Base-by-base conservation (phyloP, 352 stramenopile species). In the Pythium phragmiticola region DNA sequence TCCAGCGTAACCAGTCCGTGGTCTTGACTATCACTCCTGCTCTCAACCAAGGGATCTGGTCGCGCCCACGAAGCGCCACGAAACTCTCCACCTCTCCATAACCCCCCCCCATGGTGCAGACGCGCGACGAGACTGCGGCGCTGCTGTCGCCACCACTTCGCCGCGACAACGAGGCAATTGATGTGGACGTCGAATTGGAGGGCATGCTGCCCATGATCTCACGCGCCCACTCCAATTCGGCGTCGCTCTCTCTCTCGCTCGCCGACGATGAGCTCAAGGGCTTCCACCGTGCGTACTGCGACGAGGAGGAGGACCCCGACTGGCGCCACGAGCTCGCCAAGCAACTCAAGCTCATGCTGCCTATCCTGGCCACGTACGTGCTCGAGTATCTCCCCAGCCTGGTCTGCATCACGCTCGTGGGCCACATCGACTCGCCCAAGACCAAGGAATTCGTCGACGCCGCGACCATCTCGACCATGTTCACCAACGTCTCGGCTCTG, bases 401-500 rank as follows among this genome's bases (percentile, higher is more conserved):
- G 41, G 80, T 76, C 17, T 85, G 72, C 51, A 83, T 81, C 49
- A 78, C 88, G 47, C 73, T 88, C 16, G 78, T 79, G 0, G 80
- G 83, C 13, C 80, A 92, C 54, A 74, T 92, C 12, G 52, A 87
- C 34, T 84, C 80, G 13, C 63, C 72, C 0, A 19, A 74, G 14
- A 80, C 70, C 2, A 80, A 90, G 63, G 72, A 88, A 67, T 87
- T 74, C 45, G 45, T 92, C 34, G 83, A 89, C 47, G 80, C 80
- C 46, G 80, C 80, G 21, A 84, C 78, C 19, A 63, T 90, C 2
- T 86, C 83, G 9, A 84, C 70, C 4, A 88, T 90, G 78, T 88
- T 88, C 39, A 84, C 70, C 16, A 91, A 91, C 54, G 72, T 93
- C 7, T 72, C 81, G 78, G 13, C 73, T 69, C 9, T 74, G 45